Percentiles rank a stretch among this genome's conserved stretches.
phyloP scores from a whole-genome alignment of 148 eudicot species.

The Amaranthus hypochondriacus region DNA sequence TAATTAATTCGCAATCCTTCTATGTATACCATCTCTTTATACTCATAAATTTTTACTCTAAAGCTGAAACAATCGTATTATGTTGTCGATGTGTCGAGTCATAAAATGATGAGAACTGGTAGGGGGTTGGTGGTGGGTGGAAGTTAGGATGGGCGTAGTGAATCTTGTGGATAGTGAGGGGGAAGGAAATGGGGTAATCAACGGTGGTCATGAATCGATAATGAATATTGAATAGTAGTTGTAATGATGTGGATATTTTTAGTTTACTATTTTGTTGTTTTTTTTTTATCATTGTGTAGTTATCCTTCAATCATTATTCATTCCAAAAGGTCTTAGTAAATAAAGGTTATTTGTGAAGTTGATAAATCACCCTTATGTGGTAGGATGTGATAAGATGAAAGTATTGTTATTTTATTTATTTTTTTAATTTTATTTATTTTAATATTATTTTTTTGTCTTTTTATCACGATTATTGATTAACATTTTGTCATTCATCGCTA shows the following conservation, averaged over 20 bases:
- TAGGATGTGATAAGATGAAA: background rate
- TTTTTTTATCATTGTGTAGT: background rate
- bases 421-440: background rate
- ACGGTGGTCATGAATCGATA: constrained; percentile 3
- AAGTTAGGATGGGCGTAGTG: too few relatives aligned
- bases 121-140: background rate
- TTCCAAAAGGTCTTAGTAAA: too few relatives aligned
- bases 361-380: too few relatives aligned
- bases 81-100: background rate
- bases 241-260: background rate
- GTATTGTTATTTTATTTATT: background rate
- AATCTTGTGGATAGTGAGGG: background rate
- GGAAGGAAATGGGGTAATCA: background rate
- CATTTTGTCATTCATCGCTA: background rate
- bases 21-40: too few relatives aligned
- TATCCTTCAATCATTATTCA: background rate
- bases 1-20: too few relatives aligned
- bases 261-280: background rate
- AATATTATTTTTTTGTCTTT: background rate
- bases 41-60: background rate
- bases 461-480: too few relatives aligned
- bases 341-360: too few relatives aligned
- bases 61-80: background rate
- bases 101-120: background rate
- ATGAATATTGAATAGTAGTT: background rate